Evolutionary conservation across 345 rosid species (phyloP).

Genomic region (Lepidium aucheri): DNA sequence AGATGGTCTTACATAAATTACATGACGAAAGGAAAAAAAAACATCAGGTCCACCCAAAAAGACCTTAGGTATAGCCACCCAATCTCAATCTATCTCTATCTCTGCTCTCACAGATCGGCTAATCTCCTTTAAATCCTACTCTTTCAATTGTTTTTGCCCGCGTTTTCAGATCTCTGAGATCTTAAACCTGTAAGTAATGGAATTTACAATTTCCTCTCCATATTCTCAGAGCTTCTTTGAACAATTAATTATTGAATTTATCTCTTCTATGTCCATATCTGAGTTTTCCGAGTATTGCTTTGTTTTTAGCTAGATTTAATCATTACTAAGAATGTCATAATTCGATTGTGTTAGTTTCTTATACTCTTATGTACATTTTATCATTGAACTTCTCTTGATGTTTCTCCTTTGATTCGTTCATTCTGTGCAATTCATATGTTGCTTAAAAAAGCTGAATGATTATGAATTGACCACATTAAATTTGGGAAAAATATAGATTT

Average conservation of each 20-base stretch:
- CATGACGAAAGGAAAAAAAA: too few species aligned
- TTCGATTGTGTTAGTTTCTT: background rate
- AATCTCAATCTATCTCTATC: too few species aligned
- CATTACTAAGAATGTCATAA: background rate
- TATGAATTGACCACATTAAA: background rate
- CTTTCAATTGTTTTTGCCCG: background rate
- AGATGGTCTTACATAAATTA: too few species aligned
- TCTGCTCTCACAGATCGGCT: too few species aligned
- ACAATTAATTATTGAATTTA: background rate
- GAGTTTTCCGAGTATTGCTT: too few species aligned
- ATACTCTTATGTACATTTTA: background rate
- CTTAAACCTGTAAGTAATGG: background rate
- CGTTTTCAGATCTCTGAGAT: background rate
- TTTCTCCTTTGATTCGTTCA: background rate
- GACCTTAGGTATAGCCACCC: too few species aligned
- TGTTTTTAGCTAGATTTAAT: background rate
- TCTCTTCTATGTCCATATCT: background rate
- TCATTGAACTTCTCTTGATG: background rate
- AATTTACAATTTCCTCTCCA: background rate
- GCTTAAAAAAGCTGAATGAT: background rate
- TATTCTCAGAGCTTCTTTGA: background rate
- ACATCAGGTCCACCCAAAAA: too few species aligned
- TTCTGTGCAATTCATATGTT: background rate
- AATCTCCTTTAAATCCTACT: background rate
- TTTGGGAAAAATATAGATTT: too few species aligned